These are phyloP conservation scores for Kodamaea kaohsiungensis DNA, from an alignment of 805 yeast genomes.

Conservation along the genomic window DNA sequence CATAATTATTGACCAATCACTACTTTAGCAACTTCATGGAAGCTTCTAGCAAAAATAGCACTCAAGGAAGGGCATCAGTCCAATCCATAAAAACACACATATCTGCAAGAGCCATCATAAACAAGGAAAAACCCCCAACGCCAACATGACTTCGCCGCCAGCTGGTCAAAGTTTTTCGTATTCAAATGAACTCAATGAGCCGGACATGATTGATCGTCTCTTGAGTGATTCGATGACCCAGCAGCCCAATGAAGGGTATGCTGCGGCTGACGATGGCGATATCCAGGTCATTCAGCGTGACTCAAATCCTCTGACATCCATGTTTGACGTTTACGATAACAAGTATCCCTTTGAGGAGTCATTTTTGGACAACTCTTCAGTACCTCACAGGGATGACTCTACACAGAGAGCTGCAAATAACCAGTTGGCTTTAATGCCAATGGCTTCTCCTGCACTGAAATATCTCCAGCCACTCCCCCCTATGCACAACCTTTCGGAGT, in stretches of 20 bases:
- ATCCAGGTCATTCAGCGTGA: slow-evolving; percentile 24
- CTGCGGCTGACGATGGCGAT: slow-evolving; percentile 17
- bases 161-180: neutral
- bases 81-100: neutral
- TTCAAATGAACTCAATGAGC: slow-evolving; percentile 3
- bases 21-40: neutral
- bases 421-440: slow-evolving; percentile 4
- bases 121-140: neutral
- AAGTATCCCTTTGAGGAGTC: neutral
- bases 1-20: neutral
- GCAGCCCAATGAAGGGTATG: neutral
- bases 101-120: neutral
- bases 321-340: slow-evolving; percentile 7
- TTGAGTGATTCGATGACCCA: slow-evolving; percentile 3
- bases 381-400: neutral
- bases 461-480: slow-evolving; percentile 25
- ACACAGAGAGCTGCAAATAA: neutral
- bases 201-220: slow-evolving; percentile 8
- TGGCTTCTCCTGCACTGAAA: slow-evolving; percentile 9
- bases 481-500: slow-evolving; percentile 30
- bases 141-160: slow-evolving; percentile 7
- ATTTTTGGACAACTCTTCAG: neutral
- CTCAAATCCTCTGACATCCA: slow-evolving; percentile 1
- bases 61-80: neutral
- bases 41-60: neutral